Evolutionary conservation across 2,329 filamentous ascomycete genomes (phyloP).

Genomic region (Exophiala oligosperma): DNA sequence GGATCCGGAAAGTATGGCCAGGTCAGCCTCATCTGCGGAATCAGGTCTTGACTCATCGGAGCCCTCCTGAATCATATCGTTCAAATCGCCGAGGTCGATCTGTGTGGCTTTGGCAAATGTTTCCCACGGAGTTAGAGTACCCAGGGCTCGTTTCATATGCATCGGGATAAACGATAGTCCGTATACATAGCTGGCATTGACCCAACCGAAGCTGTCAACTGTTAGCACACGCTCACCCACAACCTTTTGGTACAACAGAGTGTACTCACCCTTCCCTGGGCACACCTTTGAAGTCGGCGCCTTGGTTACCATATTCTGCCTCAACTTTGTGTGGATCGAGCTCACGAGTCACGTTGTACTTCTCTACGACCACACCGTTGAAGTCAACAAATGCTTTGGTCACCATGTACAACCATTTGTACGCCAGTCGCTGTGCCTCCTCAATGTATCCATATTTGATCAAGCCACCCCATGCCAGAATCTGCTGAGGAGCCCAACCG

Average conservation of each 20-base stretch:
- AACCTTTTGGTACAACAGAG: not conserved
- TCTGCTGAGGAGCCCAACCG: slow-evolving; percentile 98
- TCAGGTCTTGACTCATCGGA: slow-evolving; percentile 23
- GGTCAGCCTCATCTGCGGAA: slow-evolving; percentile 20
- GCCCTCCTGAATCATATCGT: slow-evolving; percentile 26
- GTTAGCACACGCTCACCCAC: slow-evolving; percentile 4
- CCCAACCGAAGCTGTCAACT: slow-evolving; percentile 82
- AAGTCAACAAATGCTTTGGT: slow-evolving; percentile 98
- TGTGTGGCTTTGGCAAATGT: slow-evolving; percentile 70
- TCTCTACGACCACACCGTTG: slow-evolving; percentile 97
- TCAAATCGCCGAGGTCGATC: slow-evolving; percentile 23
- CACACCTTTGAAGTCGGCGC: slow-evolving; percentile 90
- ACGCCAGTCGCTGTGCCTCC: slow-evolving; percentile 84
- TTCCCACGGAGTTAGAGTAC: slow-evolving; percentile 82
- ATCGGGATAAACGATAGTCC: slow-evolving; percentile 85
- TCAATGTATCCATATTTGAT: slow-evolving; percentile 88
- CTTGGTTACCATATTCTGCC: slow-evolving; percentile 97
- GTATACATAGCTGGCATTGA: slow-evolving; percentile 96
- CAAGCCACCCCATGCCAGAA: slow-evolving; percentile 92
- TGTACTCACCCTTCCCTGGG: slow-evolving; percentile 85
- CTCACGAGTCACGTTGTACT: slow-evolving; percentile 92
- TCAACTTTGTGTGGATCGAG: slow-evolving; percentile 91
- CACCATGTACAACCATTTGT: slow-evolving; percentile 98
- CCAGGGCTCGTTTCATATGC: slow-evolving; percentile 85
- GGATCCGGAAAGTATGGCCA: slow-evolving; percentile 7